Percentiles rank a stretch among this genome's conserved stretches.
Conservation (phyloP, 179 eudicot genomes). For the Camellia oleifera region DNA sequence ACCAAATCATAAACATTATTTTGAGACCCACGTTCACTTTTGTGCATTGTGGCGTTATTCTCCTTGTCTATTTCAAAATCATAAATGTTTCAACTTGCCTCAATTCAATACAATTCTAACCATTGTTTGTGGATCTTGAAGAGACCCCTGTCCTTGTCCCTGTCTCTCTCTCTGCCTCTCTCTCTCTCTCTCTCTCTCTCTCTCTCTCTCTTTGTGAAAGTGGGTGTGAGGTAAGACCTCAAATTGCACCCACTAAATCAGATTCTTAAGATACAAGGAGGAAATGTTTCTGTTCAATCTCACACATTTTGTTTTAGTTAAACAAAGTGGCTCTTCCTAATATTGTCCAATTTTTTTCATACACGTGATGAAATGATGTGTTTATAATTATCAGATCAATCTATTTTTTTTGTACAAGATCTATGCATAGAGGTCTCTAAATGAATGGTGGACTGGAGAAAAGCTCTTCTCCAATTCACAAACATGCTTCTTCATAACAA, state of each 20-base stretch:
- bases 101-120: not conserved
- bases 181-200: not conserved
- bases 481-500: too few species aligned
- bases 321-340: not conserved
- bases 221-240: not conserved
- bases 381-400: too few species aligned
- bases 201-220: not conserved
- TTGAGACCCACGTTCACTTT: too few species aligned
- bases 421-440: too few species aligned
- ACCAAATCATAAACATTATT: too few species aligned
- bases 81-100: not conserved
- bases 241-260: not conserved
- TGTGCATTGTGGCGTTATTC: not conserved
- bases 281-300: not conserved
- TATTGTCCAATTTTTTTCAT: too few species aligned
- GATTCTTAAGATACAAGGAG: not conserved
- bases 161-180: not conserved
- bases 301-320: not conserved
- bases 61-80: not conserved
- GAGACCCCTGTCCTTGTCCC: not conserved
- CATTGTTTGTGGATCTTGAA: not conserved
- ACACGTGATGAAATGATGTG: too few species aligned
- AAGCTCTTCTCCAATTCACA: too few species aligned
- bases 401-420: too few species aligned
- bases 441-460: too few species aligned